These are phyloP conservation scores for Zoysia japonica DNA, from an alignment of 176 grass and related monocot genomes.

Conservation along the genomic window DNA sequence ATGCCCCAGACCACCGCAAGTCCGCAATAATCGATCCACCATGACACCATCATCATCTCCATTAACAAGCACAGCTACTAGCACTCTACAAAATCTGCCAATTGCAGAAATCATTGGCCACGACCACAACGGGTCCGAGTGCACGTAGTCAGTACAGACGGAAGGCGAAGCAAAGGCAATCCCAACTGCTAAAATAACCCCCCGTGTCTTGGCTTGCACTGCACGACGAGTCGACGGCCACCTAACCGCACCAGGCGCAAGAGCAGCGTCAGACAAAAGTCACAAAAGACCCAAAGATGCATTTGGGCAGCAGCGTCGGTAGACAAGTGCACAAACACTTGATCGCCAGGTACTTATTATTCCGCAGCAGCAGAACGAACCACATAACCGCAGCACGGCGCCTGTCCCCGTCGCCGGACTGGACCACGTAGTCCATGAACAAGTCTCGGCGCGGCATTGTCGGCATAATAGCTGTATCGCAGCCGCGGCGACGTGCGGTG, in stretches of 20 bases:
- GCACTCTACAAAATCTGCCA: not conserved
- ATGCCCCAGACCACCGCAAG: not conserved
- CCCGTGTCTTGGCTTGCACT: constrained; percentile 22
- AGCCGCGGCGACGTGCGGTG: constrained; percentile 17
- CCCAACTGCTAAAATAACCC: too few species aligned
- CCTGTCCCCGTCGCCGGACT: not conserved
- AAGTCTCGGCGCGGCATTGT: not conserved
- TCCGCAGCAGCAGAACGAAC: not conserved
- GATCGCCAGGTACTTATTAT: not conserved
- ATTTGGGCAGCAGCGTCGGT: too few species aligned
- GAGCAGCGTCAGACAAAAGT: too few species aligned
- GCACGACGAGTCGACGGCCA: not conserved
- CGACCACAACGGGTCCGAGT: too few species aligned
- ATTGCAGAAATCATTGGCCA: constrained; percentile 20
- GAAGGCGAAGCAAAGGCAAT: not conserved
- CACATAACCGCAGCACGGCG: not conserved
- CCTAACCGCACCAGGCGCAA: not conserved
- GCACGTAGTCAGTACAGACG: not conserved
- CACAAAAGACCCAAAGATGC: too few species aligned
- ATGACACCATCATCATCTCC: not conserved
- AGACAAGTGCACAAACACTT: too few species aligned
- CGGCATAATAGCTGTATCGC: constrained; percentile 39
- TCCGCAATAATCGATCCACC: not conserved
- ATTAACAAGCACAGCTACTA: not conserved
- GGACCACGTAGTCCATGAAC: not conserved